Evolutionary conservation across 2,329 filamentous ascomycete species (phyloP).

Genomic region (Moelleriella libera): DNA sequence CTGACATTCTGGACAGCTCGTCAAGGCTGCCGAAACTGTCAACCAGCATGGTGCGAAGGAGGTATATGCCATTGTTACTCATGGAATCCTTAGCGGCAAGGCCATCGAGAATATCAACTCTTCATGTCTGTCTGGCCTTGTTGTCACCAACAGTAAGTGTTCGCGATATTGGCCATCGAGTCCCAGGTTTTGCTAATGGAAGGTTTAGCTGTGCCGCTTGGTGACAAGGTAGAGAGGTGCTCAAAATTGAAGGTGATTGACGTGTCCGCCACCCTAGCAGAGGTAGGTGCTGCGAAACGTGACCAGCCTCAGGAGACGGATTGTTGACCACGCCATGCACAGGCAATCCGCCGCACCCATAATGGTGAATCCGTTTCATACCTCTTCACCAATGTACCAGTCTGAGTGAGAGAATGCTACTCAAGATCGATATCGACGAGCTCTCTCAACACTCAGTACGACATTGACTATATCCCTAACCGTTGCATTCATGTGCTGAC

Average conservation of each 20-base stretch:
- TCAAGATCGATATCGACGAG: too few species aligned
- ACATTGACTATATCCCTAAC: neutral
- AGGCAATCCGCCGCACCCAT: constrained; percentile 55
- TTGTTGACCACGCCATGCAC: constrained; percentile 3
- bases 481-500: neutral
- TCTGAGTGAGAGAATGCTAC: neutral
- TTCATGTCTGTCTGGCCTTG: constrained; percentile 61
- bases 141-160: constrained; percentile 69
- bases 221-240: constrained; percentile 67
- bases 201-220: constrained; percentile 29
- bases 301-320: neutral
- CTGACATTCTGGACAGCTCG: constrained; percentile 19
- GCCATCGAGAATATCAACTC: constrained; percentile 78
- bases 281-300: constrained; percentile 18
- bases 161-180: neutral
- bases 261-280: constrained; percentile 71
- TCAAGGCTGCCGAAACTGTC: constrained; percentile 80
- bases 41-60: constrained; percentile 76
- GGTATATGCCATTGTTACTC: constrained; percentile 89
- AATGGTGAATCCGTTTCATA: constrained; percentile 53
- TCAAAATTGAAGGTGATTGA: constrained; percentile 80
- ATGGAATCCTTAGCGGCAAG: constrained; percentile 79
- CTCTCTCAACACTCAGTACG: constrained; percentile 13
- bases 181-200: constrained; percentile 9
- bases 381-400: constrained; percentile 51